phyloP scores from a whole-genome alignment of 331 rosid genomes.

The Cucumis variabilis region DNA sequence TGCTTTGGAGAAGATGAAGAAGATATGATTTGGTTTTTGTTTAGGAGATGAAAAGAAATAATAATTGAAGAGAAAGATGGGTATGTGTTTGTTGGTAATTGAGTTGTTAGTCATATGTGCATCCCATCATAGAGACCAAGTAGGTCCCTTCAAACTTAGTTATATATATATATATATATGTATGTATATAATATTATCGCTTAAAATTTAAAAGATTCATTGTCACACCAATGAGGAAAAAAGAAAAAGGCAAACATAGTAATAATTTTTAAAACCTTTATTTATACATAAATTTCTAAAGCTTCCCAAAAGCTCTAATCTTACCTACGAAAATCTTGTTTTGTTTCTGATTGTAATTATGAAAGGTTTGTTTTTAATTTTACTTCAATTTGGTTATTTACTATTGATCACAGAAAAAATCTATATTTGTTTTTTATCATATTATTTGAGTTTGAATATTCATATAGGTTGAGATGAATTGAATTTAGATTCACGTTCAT shows the following conservation, averaged over 20 bases:
- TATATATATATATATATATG: not conserved
- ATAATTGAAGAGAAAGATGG: not conserved
- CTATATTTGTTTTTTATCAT: no score
- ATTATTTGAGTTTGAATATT: no score
- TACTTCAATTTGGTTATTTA: not conserved
- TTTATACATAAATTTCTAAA: not conserved
- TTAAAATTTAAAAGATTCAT: not conserved
- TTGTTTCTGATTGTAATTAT: not conserved
- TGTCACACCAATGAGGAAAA: not conserved
- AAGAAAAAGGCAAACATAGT: not conserved
- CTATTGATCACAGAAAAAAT: not conserved
- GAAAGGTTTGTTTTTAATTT: not conserved
- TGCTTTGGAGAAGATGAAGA: not conserved
- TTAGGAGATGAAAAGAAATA: not conserved
- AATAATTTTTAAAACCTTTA: not conserved
- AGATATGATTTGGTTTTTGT: not conserved
- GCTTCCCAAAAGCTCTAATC: not conserved
- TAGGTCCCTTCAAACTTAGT: constrained; percentile 26
- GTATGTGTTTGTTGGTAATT: constrained; percentile 22
- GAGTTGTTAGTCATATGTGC: constrained; percentile 34
- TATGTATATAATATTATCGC: not conserved
- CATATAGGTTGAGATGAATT: no score
- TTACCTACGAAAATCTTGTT: not conserved
- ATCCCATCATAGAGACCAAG: constrained; percentile 31
- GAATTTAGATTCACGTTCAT: no score